Evolutionary conservation across 2,329 filamentous ascomycete species (phyloP), one percentile per base, ranked within the genome.

Genomic region (Xylariaceae sp.): DNA sequence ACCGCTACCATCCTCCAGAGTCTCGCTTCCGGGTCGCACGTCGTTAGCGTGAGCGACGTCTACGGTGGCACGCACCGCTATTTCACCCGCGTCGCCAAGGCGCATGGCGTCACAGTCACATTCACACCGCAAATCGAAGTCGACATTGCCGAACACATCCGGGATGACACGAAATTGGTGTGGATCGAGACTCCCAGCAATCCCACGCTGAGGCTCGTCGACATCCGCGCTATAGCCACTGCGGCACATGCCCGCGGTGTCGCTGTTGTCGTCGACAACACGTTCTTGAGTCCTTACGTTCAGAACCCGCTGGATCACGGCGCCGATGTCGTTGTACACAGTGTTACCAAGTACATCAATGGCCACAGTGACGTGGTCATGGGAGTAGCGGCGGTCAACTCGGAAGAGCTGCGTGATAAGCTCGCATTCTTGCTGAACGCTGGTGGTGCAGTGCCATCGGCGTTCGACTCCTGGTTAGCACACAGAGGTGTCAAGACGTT

Each of bases 321-420:
- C 61, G 94, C 94, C 60, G 94, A 99, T 70, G 91, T 97, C 57
- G 92, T 97, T 59, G 87, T 97, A 39, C 92, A 97, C 78, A 91
- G 86, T 48, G 94, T 99, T 48, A 99, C 94, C 40, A 99, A 99
- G 75, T 99, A 97, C 75, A 97, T 99, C 75, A 97, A 97, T 70
- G 94, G 94, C 44, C 94, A 99, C 75, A 81, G 84, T 67, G 94
- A 99, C 69, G 94, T 99, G 9, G 85, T 97, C 62, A 99, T 99
- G 94, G 94, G 94, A 58, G 87, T 94, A 30, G 92, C 90, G 42
- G 94, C 94, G 44, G 95, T 95, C 81, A 97, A 96, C 79, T 88
- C 86, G 30, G 83, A 90, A 49, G 80, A 83, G 15, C 78, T 99
- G 59, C 84, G 85, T 66, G 75, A 85, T 55, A 84, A 89, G 39